Conservation (phyloP, 169 alveolate species). For the Cystoisospora suis region DNA sequence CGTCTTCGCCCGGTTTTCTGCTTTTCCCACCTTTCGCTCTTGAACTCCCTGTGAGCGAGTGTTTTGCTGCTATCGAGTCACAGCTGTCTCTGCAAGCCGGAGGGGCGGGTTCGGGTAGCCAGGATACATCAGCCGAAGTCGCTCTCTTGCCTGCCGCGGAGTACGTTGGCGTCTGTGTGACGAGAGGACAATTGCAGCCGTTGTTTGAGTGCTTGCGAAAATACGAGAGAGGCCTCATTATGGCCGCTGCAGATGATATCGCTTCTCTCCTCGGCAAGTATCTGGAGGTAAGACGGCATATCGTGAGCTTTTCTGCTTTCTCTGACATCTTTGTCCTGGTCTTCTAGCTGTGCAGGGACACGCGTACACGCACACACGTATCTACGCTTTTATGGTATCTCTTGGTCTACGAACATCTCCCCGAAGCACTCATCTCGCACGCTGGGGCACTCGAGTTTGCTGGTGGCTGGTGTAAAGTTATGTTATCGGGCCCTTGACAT, state of each 20-base stretch:
- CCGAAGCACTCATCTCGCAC: not conserved
- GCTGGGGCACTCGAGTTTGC: too few relatives aligned
- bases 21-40: slow-evolving; percentile 25
- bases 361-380: not conserved
- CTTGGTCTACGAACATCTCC: not conserved
- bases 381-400: not conserved
- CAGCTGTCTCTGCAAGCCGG: slow-evolving; percentile 15
- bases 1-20: not conserved
- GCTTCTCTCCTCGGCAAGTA: slow-evolving; percentile 4
- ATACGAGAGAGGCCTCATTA: slow-evolving; percentile 34
- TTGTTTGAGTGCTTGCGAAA: not conserved
- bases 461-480: too few relatives aligned
- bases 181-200: slow-evolving; percentile 21
- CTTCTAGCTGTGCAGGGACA: too few relatives aligned
- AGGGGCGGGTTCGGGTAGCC: not conserved
- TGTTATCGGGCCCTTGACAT: too few relatives aligned
- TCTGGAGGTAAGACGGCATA: not conserved
- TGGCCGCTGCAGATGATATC: slow-evolving; percentile 35
- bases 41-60: slow-evolving; percentile 19
- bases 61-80: slow-evolving; percentile 24
- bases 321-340: too few relatives aligned
- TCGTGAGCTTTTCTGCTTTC: too few relatives aligned
- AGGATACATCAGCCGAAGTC: not conserved
- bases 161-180: slow-evolving; percentile 25
- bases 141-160: not conserved